phyloP scores from a whole-genome alignment of 176 grass and related monocot species.

The Bothriochloa decipiens region DNA sequence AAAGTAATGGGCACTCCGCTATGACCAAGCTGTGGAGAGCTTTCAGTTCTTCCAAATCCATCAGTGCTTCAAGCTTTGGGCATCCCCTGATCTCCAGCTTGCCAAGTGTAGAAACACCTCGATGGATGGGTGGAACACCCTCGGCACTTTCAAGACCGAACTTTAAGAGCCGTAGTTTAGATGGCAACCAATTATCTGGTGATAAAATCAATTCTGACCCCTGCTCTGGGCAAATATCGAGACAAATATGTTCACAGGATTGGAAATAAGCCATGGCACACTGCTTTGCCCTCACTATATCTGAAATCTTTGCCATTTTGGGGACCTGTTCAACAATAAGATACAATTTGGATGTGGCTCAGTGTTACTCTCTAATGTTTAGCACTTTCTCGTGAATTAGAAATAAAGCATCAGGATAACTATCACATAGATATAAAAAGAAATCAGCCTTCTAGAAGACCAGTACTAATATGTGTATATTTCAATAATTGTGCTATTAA shows the following conservation, averaged over 20 bases:
- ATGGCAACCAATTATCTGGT: conserved; percentile 26
- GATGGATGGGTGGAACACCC: background rate
- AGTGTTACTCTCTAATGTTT: background rate
- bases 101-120: background rate
- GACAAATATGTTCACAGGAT: background rate
- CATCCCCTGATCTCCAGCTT: conserved; percentile 50
- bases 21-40: conserved; percentile 4
- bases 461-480: background rate
- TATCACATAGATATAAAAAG: background rate
- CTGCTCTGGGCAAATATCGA: conserved; percentile 31
- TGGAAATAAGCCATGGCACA: background rate
- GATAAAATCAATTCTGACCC: background rate
- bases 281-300: conserved; percentile 23
- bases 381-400: background rate
- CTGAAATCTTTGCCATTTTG: conserved; percentile 10
- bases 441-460: no score
- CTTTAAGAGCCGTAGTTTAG: conserved; percentile 4
- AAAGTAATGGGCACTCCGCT: conserved; percentile 38
- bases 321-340: background rate
- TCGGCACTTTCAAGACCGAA: background rate
- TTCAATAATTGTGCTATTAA: no score
- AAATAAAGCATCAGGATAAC: background rate
- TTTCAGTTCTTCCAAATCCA: background rate
- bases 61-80: conserved; percentile 26
- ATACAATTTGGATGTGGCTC: background rate